Conservation (phyloP, 1,284 basidiomycete genomes). For the Pseudozyma sp. region DNA sequence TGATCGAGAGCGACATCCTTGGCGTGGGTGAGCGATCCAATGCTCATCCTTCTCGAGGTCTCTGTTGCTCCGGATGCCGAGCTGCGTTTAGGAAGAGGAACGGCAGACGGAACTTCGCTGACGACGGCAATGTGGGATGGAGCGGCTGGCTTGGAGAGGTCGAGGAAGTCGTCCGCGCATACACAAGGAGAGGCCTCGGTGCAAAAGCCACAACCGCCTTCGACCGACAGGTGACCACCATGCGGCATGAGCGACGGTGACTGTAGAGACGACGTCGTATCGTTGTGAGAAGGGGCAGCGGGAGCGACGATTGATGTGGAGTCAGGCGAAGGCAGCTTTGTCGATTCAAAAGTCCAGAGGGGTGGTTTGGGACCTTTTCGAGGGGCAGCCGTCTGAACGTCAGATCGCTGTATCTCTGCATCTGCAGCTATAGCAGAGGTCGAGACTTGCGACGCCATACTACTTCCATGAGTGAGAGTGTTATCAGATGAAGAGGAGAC, state of each 20-base stretch:
- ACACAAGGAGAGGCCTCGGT: constrained; percentile 57
- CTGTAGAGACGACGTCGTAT: constrained; percentile 12
- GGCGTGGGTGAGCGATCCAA: constrained; percentile 43
- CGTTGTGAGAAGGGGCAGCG: background rate
- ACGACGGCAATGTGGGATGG: constrained; percentile 36
- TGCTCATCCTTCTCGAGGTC: constrained; percentile 38
- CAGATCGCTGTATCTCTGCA: background rate
- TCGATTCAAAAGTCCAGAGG: constrained; percentile 27
- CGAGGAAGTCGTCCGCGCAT: constrained; percentile 52
- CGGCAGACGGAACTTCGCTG: constrained; percentile 25
- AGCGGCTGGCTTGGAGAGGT: constrained; percentile 19
- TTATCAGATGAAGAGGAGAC: background rate
- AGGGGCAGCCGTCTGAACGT: background rate
- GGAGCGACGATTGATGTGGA: background rate
- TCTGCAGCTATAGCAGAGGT: background rate
- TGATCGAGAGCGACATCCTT: constrained; percentile 26
- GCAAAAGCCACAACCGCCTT: constrained; percentile 62
- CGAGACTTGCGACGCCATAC: background rate
- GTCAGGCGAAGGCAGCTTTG: constrained; percentile 15
- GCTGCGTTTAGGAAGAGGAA: constrained; percentile 32
- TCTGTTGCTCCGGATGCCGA: constrained; percentile 9
- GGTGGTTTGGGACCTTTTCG: constrained; percentile 29
- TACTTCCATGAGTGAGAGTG: background rate
- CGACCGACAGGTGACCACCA: constrained; percentile 30
- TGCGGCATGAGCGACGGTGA: constrained; percentile 30